Base-by-base conservation (phyloP, 441 rosid genomes). In the Pelargonium australe region DNA sequence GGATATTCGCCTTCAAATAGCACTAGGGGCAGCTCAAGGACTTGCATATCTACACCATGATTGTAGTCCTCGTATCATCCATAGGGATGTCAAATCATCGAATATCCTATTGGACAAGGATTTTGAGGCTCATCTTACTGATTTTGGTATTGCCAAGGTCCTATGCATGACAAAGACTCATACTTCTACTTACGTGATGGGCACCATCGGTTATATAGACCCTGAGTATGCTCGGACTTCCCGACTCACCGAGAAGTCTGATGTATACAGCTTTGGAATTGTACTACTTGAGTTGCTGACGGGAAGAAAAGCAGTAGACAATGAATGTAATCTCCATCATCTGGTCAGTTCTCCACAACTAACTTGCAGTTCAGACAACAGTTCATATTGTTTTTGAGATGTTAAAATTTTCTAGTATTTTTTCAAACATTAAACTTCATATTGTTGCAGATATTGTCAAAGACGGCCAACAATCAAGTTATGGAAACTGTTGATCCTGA, bases 171-270 rank as follows among this genome's bases (percentile, higher is more conserved):
- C 98, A 3, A 92, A 95, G 78, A 73, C 97, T 2, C 85, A 92
- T 73, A 90, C 98, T 44, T 95, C 95, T 12, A 90, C 99, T 1
- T 86, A 79, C 69, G 68, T 95, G 7, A 87, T 89, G 98, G 99
- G 98, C 41, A 90, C 98, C 4, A 95, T 95, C 67, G 99, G 98
- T 19, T 92, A 95, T 74, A 92, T 95, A 67, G 99, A 92, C 65
- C 99, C 99, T 0, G 99, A 95, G 73, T 95, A 95, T 75, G 98
- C 99, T 11, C 91, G 97, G 20, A 95, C 99, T 67, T 92, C 99
- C 31, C 92, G 84, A 0, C 92, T 92, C 55, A 95, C 98, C 0
- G 99, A 92, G 82, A 95, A 92, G 68, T 90, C 98, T 0, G 98
- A 92, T 77, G 95, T 95, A 6, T 95, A 92, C 76, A 92, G 99